A percentile compares a stretch with the other conserved stretches of the same genome.
Evolutionary conservation across 23 red algal species (phyloP).

Genomic region (Gracilariopsis chorda): DNA sequence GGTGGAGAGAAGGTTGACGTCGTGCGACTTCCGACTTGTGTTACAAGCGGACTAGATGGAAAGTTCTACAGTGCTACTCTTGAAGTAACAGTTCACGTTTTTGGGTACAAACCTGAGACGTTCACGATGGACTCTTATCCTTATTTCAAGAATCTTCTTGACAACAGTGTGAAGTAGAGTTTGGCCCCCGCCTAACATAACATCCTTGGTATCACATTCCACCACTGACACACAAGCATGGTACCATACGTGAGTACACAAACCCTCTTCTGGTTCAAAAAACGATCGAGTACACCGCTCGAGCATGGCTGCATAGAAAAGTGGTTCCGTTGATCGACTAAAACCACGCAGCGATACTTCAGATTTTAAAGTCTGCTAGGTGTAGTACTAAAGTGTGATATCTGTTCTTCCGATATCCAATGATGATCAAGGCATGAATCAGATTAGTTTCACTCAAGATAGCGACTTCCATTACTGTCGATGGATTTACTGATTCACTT

Average conservation of each 20-base stretch:
- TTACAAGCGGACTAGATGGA: neutral
- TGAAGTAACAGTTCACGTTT: neutral
- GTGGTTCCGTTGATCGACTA: constrained; percentile 17
- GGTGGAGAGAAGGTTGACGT: neutral
- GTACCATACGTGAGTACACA: neutral
- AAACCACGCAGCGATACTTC: neutral
- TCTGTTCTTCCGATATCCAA: constrained; percentile 13
- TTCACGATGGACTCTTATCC: neutral
- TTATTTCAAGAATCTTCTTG: neutral
- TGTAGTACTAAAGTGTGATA: constrained; percentile 16
- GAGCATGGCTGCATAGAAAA: neutral
- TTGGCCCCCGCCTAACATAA: neutral
- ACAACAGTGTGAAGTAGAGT: neutral
- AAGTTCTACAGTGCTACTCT: constrained; percentile 32
- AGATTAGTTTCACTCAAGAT: neutral
- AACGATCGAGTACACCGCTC: neutral
- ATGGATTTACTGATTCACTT: constrained; percentile 24
- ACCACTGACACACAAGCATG: neutral
- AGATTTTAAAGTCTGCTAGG: neutral
- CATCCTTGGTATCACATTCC: constrained; percentile 46
- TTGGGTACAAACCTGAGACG: neutral
- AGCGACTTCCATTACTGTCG: constrained; percentile 37
- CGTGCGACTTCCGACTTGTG: neutral
- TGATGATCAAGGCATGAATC: constrained; percentile 33
- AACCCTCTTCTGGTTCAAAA: neutral